Base-by-base conservation (phyloP, 352 stramenopile genomes). In the Phytophthora podocarpi region DNA sequence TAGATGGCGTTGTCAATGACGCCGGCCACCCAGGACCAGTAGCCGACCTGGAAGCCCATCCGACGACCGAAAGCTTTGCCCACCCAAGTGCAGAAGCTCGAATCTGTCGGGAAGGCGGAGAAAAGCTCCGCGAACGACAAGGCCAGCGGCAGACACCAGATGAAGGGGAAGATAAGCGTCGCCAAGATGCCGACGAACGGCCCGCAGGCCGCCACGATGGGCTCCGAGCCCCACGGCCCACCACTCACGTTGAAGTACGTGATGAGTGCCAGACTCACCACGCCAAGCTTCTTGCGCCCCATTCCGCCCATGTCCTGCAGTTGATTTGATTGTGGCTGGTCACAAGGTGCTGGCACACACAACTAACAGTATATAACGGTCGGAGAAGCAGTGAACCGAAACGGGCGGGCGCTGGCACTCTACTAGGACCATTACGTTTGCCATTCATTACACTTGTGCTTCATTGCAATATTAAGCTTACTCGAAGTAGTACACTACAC, bases 171-270 rank as follows among this genome's bases (percentile, higher is more conserved):
- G 7, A 89, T 45, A 8, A 88, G 50, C n/a, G 69, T 68, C 8
- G 76, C 75, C 18, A 84, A 9, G 59, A 94, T 86, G 21, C 82
- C 82, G 2, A 89, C 60, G 34, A 91, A 55, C 30, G 95, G 90
- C 2, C 90, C 96, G 31, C 79, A 97, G 1, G 94, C 80, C 12
- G 87, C 79, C 1, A 99, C 85, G 18, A 95, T 90, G n/a, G 91
- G 84, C 74, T 99, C 96, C 21, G 89, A 89, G 7, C 97, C 97
- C 77, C 98, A 99, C 5, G 97, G 95, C 6, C 97, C 97, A 15
- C 92, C 94, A 67, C 72, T 90, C 20, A 98, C 91, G 49, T 88
- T 90, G 59, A 96, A 97, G 66, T 97, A 97, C 28, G 90, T 96
- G 46, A 98, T 88, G 47, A 94, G 73, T 40, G 79, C 82, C 34